phyloP scores from a whole-genome alignment of 257 asterid species.

The Solanum sejunctum region DNA sequence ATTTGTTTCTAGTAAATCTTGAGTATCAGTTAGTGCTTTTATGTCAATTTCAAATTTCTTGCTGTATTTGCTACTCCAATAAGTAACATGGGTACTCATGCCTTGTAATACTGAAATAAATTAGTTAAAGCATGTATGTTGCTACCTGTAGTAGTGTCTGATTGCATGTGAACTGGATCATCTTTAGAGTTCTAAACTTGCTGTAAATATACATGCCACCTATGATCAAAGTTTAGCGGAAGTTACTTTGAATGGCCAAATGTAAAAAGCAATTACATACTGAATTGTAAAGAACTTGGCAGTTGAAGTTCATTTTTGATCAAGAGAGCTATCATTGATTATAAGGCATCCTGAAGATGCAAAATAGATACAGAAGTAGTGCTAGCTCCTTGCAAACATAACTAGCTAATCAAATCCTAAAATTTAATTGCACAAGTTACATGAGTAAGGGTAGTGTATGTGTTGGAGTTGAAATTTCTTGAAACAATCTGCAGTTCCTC shows the following conservation, averaged over 20 bases:
- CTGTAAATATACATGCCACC: neutral
- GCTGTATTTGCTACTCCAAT: neutral
- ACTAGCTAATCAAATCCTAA: neutral
- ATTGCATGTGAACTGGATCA: neutral
- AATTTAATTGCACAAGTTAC: neutral
- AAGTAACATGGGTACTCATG: neutral
- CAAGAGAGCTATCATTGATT: neutral
- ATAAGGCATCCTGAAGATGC: neutral
- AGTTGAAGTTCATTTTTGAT: neutral
- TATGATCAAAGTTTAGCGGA: neutral
- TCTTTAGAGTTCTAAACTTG: neutral
- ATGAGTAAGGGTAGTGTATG: neutral
- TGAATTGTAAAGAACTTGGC: neutral
- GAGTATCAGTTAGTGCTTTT: neutral
- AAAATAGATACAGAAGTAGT: neutral
- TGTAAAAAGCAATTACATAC: neutral
- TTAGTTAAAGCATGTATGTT: neutral
- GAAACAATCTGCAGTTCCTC: neutral
- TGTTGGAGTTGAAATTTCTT: neutral
- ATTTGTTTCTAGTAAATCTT: neutral
- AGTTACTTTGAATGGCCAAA: neutral
- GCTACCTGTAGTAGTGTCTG: neutral
- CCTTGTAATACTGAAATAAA: neutral
- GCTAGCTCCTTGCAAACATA: neutral
- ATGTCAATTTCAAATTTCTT: neutral